Evolutionary conservation across 2,329 filamentous ascomycete genomes (phyloP), one percentile per base, ranked within the genome.

Genomic region (Hypoxylon sp.): DNA sequence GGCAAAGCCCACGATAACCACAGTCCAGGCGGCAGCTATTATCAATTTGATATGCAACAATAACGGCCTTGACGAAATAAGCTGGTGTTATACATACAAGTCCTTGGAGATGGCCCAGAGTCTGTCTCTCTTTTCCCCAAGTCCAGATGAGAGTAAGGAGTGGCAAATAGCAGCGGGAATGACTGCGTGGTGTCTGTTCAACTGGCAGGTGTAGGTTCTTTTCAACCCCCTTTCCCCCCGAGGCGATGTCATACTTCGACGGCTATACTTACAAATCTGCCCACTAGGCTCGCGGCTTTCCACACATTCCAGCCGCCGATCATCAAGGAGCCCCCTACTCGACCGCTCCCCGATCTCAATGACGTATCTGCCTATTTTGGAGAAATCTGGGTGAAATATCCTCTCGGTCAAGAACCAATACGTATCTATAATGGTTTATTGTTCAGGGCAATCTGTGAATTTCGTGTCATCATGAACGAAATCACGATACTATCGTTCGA

Each of bases 331-430:
- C 75, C 77, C 0, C 79, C 80, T 0, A 25, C 52, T 2, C 74
- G 71, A 62, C 69, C 65, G 2, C 63, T 81, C 1, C 80, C 78
- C 7, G 72, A 77, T 21, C 65, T 73, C 0, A 47, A 58, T 2
- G 9, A 71, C 0, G 65, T 75, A 5, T 1, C 65, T 0, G 46
- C 53, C 0, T 80, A 74, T 72, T 81, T 79, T 29, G 77, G 78
- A 3, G 79, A 82, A 46, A 68, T 79, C 2, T 77, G 73, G 73
- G 61, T 81, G 0, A 76, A 71, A 19, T 82, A 81, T 56, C 79
- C 79, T 0, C 30, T 71, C 5, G 70, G 65, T 8, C 47, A 67
- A 0, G 63, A 63, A 0, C 69, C 74, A 1, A 68, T 70, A 5
- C 67, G 75, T 0, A 69, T 69, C 0, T 53, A 70, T 14, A 74